Conservation (phyloP, 2,329 filamentous ascomycete genomes). For the Aspergillus glaucus region DNA sequence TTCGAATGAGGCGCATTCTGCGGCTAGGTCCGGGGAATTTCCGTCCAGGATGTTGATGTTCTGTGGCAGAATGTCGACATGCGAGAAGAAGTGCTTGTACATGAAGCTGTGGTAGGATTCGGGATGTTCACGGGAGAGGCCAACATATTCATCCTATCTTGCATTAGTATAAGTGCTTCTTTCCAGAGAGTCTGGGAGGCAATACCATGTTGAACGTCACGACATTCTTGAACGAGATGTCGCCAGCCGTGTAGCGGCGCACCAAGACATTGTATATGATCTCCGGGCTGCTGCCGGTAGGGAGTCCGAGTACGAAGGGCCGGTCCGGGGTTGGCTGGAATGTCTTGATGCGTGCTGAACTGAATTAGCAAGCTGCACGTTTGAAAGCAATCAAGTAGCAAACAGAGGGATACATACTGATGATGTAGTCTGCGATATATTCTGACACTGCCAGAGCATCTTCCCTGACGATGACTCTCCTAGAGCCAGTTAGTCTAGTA, state of each 20-base stretch:
- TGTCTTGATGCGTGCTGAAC: slow-evolving; percentile 64
- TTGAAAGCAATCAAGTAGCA: too few species aligned
- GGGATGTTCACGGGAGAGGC: slow-evolving; percentile 72
- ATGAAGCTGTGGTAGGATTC: slow-evolving; percentile 89
- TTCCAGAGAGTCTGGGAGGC: not conserved
- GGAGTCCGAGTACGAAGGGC: slow-evolving; percentile 76
- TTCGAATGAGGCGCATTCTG: slow-evolving; percentile 74
- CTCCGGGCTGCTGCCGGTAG: slow-evolving; percentile 75
- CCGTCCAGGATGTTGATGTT: slow-evolving; percentile 83
- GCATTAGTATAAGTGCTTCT: not conserved
- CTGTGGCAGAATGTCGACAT: slow-evolving; percentile 70
- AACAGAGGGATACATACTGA: slow-evolving; percentile 45
- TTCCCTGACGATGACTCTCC: slow-evolving; percentile 80
- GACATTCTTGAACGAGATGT: slow-evolving; percentile 81
- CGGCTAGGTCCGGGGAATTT: slow-evolving; percentile 67
- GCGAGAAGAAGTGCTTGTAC: slow-evolving; percentile 88
- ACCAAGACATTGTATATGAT: slow-evolving; percentile 73
- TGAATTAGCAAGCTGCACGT: not conserved
- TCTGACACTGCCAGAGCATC: slow-evolving; percentile 61
- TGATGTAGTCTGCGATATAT: slow-evolving; percentile 76
- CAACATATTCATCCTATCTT: slow-evolving; percentile 73
- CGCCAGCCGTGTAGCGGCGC: slow-evolving; percentile 33
- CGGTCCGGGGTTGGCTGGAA: slow-evolving; percentile 66
- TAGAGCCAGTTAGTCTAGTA: slow-evolving; percentile 32
- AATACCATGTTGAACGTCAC: slow-evolving; percentile 85